Evolutionary conservation across 2,329 filamentous ascomycete genomes (phyloP).

Genomic region (Hypoxylon sp.): DNA sequence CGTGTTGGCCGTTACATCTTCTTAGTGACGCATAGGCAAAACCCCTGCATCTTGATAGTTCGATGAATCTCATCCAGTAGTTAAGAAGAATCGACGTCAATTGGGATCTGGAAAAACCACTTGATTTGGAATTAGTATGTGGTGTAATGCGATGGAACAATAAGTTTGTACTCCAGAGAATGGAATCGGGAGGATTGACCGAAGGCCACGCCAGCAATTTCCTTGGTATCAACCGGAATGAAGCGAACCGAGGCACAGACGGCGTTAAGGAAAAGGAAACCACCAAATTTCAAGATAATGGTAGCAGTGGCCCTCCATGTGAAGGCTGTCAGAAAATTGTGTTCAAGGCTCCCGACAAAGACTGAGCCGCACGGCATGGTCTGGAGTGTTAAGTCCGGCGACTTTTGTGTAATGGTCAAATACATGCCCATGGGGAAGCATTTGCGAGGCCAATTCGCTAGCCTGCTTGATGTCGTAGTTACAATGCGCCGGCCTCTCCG

Average conservation of each 20-base stretch:
- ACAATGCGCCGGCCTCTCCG: constrained; percentile 14
- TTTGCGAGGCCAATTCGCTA: background rate
- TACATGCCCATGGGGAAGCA: constrained; percentile 1
- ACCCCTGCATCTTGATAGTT: background rate
- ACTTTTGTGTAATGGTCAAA: background rate
- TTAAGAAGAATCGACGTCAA: background rate
- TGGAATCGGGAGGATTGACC: background rate
- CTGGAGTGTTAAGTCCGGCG: background rate
- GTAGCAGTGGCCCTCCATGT: background rate
- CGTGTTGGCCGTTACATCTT: constrained; percentile 1
- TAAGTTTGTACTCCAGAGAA: background rate
- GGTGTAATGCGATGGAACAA: background rate
- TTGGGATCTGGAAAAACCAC: constrained; percentile 12
- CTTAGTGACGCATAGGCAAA: background rate
- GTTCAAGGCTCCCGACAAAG: background rate
- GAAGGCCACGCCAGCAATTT: background rate
- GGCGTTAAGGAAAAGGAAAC: background rate
- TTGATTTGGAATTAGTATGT: background rate
- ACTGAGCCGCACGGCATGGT: background rate
- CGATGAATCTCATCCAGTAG: background rate
- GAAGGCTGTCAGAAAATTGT: background rate
- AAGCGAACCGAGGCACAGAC: background rate
- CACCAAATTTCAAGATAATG: background rate
- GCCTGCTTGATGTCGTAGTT: constrained; percentile 12
- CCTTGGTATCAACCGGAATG: constrained; percentile 2